Evolutionary conservation across 2,329 filamentous ascomycete species (phyloP), one percentile per base, ranked within the genome.

Genomic region (Elsinoe perseae): DNA sequence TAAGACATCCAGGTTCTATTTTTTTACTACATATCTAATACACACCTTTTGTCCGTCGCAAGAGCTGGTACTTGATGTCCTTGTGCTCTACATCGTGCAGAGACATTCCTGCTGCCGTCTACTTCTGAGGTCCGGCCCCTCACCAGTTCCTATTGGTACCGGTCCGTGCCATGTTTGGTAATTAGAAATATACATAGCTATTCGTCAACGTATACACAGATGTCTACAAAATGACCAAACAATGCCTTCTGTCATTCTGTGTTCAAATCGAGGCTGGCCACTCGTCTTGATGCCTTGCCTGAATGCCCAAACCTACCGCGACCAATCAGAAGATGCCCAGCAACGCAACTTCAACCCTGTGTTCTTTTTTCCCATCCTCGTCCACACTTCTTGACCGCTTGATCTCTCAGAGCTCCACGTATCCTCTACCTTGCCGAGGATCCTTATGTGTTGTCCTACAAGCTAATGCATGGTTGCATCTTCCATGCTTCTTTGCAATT

Each of bases 281-380:
- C n/a, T 52, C 48, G 28, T 32, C 40, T 34, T 20, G 28, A n/a
- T 38, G 28, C 30, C 48, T 30, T 52, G 48, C 48, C 48, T 52
- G 25, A 32, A 34, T 52, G 48, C 48, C 48, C 48, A 52, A 48
- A 32, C 40, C 20, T 38, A 20, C 8, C 48, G 25, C 32, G 25
- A 20, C 48, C 48, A 52, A 52, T 52, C 48, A 36, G 28, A 52
- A 34, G 30, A 14, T 25, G 48, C 30, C 48, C 48, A 52, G 48
- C 20, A 25, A 20, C 14, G 48, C 48, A 25, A 52, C 48, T 52
- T 52, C 48, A 52, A 28, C 30, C 48, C 30, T 52, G 48, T 38
- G 32, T 36, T 52, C 32, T 38, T 38, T 52, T 52, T 38, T 36
- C 27, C 27, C 28, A 32, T 25, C 20, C 48, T 25, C 20, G 20